Conservation (phyloP, 2,329 filamentous ascomycete genomes). For the Penicillium verrucosum region DNA sequence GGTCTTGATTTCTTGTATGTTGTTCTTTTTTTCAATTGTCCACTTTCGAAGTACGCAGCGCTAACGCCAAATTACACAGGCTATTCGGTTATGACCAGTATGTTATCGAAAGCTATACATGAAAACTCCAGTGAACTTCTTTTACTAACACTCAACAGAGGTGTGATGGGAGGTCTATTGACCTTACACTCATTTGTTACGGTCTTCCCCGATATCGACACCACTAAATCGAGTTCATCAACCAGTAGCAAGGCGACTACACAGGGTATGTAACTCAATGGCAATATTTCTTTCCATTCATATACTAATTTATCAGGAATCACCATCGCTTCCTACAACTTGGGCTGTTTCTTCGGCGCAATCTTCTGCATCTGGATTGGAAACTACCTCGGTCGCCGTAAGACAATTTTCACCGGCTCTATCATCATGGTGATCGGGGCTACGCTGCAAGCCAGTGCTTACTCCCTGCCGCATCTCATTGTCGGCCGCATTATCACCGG, state of each 20-base stretch:
- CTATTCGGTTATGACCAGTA: slow-evolving; percentile 64
- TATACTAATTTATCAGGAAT: slow-evolving; percentile 31
- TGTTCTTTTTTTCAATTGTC: neutral
- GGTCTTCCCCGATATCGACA: slow-evolving; percentile 55
- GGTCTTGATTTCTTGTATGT: slow-evolving; percentile 65
- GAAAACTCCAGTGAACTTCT: neutral
- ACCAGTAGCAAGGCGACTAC: slow-evolving; percentile 49
- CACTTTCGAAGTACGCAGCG: neutral
- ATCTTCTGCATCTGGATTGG: slow-evolving; percentile 51
- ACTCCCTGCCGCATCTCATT: slow-evolving; percentile 49
- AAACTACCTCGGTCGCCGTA: slow-evolving; percentile 51
- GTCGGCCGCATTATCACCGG: slow-evolving; percentile 52
- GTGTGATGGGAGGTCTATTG: slow-evolving; percentile 72
- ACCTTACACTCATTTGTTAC: slow-evolving; percentile 62
- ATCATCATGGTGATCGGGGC: slow-evolving; percentile 51
- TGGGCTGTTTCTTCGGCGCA: slow-evolving; percentile 52
- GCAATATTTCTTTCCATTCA: too few species aligned
- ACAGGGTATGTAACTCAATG: slow-evolving; percentile 10
- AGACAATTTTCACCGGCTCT: slow-evolving; percentile 50
- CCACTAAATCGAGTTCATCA: slow-evolving; percentile 29
- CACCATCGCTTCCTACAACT: slow-evolving; percentile 44
- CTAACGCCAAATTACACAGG: slow-evolving; percentile 19
- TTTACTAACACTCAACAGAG: slow-evolving; percentile 31
- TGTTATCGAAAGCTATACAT: neutral
- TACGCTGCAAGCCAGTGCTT: slow-evolving; percentile 48